phyloP scores from a whole-genome alignment of 495 filamentous ascomycete genomes.

The Cercophora sp. region DNA sequence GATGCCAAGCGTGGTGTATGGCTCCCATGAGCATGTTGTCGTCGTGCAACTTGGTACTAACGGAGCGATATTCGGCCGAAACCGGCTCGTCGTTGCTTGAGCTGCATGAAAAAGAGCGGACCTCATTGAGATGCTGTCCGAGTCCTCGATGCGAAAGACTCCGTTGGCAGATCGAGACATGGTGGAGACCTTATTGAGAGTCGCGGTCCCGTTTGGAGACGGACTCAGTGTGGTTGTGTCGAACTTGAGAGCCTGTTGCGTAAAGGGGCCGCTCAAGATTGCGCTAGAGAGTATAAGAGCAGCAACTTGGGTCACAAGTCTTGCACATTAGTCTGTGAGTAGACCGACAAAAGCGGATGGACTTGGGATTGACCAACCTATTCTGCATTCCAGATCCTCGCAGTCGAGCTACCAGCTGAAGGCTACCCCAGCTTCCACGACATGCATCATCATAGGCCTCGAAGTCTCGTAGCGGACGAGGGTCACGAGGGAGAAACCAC shows the following conservation, averaged over 20 bases:
- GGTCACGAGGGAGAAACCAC: too few relatives aligned
- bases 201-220: neutral
- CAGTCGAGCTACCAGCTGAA: too few relatives aligned
- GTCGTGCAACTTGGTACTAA: neutral
- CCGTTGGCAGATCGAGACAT: neutral
- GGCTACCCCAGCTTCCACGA: too few relatives aligned
- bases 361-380: too few relatives aligned
- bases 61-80: neutral
- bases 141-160: neutral
- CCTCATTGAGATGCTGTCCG: neutral
- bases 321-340: neutral
- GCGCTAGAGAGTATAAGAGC: neutral
- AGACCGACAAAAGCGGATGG: too few relatives aligned
- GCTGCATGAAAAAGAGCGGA: neutral
- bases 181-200: neutral
- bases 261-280: neutral
- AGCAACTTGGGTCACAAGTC: neutral
- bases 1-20: neutral
- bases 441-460: too few relatives aligned
- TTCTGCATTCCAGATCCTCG: too few relatives aligned
- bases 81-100: neutral
- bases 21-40: neutral
- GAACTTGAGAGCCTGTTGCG: neutral
- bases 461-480: too few relatives aligned
- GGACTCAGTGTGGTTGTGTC: neutral